Conservation (phyloP, 176 grass and related monocot genomes). For the Neostapfia colusana region DNA sequence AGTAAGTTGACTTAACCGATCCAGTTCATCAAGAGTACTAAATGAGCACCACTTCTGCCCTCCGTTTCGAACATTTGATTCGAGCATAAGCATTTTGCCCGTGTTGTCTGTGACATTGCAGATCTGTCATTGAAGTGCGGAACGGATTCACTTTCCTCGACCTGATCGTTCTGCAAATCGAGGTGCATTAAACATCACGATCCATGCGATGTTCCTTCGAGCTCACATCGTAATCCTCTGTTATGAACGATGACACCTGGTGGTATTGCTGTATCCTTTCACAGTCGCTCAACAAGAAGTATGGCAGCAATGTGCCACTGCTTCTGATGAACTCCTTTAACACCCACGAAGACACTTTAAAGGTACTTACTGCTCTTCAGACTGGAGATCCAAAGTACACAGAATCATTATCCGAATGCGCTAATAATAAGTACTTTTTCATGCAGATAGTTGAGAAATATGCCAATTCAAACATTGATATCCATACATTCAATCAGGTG, state of each 20-base stretch:
- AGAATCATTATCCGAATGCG: background rate
- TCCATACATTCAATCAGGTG: constrained; percentile 97
- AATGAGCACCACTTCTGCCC: background rate
- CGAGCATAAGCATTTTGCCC: background rate
- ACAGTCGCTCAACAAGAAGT: constrained; percentile 89
- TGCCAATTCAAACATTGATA: constrained; percentile 65
- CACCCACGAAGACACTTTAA: constrained; percentile 87
- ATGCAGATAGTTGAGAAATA: constrained; percentile 94
- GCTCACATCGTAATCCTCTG: background rate
- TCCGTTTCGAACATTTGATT: background rate
- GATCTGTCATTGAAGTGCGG: constrained; percentile 93
- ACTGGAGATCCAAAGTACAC: background rate
- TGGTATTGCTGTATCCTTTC: background rate
- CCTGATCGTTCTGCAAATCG: constrained; percentile 92
- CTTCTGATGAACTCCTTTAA: constrained; percentile 99
- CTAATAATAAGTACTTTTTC: background rate
- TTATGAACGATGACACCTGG: background rate
- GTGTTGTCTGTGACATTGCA: constrained; percentile 18
- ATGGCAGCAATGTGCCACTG: constrained; percentile 87
- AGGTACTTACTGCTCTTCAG: constrained; percentile 40
- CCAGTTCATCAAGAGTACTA: background rate
- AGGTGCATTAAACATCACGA: constrained; percentile 43
- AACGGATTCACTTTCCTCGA: constrained; percentile 93
- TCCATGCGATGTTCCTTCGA: background rate
- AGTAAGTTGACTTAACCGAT: constrained; percentile 39